Conservation (phyloP, 805 yeast genomes). For the Maudiozyma pseudohumilis region DNA sequence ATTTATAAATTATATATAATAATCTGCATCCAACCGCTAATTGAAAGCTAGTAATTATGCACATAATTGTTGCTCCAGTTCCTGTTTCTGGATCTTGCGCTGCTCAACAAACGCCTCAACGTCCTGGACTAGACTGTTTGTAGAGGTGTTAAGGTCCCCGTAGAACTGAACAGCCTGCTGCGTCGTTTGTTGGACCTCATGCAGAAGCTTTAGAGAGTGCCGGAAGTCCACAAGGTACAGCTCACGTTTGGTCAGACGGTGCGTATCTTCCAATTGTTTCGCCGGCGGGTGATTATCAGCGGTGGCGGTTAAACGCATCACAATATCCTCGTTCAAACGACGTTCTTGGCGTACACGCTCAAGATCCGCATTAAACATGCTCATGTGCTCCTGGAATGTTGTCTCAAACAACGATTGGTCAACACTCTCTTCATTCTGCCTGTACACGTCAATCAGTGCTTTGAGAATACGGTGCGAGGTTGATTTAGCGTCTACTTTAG, state of each 20-base stretch:
- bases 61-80: constrained; percentile 32
- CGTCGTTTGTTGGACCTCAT: constrained; percentile 49
- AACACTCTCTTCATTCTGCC: constrained; percentile 26
- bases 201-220: constrained; percentile 29
- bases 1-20: too few species aligned
- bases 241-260: constrained; percentile 14
- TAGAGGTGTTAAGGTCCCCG: constrained; percentile 43
- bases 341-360: constrained; percentile 36
- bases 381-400: constrained; percentile 35
- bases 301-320: too few species aligned
- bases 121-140: constrained; percentile 36
- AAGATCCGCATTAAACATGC: constrained; percentile 40
- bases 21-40: too few species aligned
- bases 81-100: constrained; percentile 45
- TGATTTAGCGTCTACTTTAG: constrained; percentile 36
- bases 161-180: constrained; percentile 67
- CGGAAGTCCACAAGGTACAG: constrained; percentile 21
- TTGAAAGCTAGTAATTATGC: too few species aligned
- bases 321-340: constrained; percentile 32
- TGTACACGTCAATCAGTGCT: constrained; percentile 41
- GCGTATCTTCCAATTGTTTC: constrained; percentile 3
- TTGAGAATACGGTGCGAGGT: constrained; percentile 42
- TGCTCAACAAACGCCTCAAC: constrained; percentile 43
- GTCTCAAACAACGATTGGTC: constrained; percentile 26
- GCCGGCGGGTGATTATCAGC: too few species aligned